Conservation (phyloP, 345 rosid genomes). For the Eucalyptus grandis region DNA sequence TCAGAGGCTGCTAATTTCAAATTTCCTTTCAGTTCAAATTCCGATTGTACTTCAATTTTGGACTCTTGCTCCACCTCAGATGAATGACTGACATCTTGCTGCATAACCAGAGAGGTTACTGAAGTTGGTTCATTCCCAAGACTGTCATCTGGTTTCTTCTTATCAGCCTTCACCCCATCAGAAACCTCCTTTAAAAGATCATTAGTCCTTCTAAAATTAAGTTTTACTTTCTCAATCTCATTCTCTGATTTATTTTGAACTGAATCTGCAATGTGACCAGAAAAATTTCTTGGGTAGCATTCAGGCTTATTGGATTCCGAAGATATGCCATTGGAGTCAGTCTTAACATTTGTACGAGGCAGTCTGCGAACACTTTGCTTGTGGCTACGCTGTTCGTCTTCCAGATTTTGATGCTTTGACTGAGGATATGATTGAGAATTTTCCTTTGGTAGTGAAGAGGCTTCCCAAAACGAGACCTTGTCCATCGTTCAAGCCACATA, state of each 20-base stretch:
- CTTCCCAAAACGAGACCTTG: constrained; percentile 40
- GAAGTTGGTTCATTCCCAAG: constrained; percentile 19
- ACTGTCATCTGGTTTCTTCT: constrained; percentile 27
- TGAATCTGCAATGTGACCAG: constrained; percentile 12
- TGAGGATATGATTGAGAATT: constrained; percentile 15
- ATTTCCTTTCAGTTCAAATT: not conserved
- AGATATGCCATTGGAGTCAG: constrained; percentile 14
- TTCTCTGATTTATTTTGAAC: constrained; percentile 29
- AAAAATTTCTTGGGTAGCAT: constrained; percentile 28
- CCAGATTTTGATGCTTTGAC: constrained; percentile 14
- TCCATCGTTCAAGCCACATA: constrained; percentile 80
- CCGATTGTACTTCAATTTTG: not conserved
- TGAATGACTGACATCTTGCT: constrained; percentile 9
- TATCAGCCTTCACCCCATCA: constrained; percentile 20
- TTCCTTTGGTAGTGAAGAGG: constrained; percentile 21
- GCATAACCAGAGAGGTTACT: constrained; percentile 16
- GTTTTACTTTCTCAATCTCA: constrained; percentile 41
- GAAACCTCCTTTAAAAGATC: constrained; percentile 28
- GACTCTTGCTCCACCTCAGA: constrained; percentile 5
- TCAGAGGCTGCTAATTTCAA: not conserved
- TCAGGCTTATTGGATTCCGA: constrained; percentile 35
- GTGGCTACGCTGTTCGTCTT: constrained; percentile 18
- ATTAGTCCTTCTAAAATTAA: constrained; percentile 26
- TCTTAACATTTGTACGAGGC: constrained; percentile 21
- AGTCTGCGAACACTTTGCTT: constrained; percentile 36